Conservation (phyloP, 345 rosid genomes). For the Gossypium longicalyx region DNA sequence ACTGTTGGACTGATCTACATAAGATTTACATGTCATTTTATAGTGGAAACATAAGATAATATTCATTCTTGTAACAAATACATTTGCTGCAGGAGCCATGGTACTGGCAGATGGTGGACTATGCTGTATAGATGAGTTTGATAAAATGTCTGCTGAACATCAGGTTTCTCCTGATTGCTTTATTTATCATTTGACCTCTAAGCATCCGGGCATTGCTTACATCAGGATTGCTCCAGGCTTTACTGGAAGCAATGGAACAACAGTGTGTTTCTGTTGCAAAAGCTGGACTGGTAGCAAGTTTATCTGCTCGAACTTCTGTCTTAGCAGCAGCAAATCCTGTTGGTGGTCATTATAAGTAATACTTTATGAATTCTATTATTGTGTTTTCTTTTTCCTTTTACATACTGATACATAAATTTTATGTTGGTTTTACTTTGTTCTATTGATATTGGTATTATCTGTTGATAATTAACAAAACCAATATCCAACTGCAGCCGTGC, state of each 20-base stretch:
- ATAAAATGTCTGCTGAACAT: slow-evolving; percentile 95
- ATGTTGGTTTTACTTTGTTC: neutral
- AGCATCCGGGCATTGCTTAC: slow-evolving; percentile 22
- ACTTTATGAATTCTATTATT: slow-evolving; percentile 16
- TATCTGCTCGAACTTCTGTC: slow-evolving; percentile 93
- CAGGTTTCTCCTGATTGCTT: slow-evolving; percentile 50
- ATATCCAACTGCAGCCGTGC: slow-evolving; percentile 82
- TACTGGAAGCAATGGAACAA: slow-evolving; percentile 99
- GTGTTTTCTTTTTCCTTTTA: neutral
- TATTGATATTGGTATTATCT: slow-evolving; percentile 3
- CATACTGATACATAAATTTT: neutral
- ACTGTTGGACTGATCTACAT: slow-evolving; percentile 57
- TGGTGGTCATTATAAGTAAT: slow-evolving; percentile 96
- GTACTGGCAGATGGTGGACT: slow-evolving; percentile 94
- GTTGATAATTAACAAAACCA: slow-evolving; percentile 13
- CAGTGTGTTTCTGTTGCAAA: slow-evolving; percentile 97
- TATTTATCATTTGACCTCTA: slow-evolving; percentile 20
- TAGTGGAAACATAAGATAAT: neutral
- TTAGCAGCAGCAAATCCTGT: slow-evolving; percentile 98
- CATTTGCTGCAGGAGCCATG: slow-evolving; percentile 76
- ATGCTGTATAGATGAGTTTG: slow-evolving; percentile 97
- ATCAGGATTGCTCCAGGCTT: slow-evolving; percentile 50
- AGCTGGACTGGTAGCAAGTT: slow-evolving; percentile 96
- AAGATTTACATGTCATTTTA: neutral
- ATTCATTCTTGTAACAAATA: neutral